Conservation (phyloP, 768 basidiomycete genomes). For the Sistotremastrum niveocremeum region DNA sequence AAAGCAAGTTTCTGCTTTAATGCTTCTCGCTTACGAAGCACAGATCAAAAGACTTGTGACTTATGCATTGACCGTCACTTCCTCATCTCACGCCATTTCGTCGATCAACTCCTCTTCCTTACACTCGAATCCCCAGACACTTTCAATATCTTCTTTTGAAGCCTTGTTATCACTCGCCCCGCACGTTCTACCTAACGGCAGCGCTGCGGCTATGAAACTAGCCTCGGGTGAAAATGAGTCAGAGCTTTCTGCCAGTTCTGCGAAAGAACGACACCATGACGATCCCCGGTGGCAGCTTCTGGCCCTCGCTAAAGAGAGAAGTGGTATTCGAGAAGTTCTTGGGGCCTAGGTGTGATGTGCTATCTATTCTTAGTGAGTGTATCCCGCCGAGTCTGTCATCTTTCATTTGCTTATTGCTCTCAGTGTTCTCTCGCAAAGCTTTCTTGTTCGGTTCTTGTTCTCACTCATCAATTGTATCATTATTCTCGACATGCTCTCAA, state of each 20-base stretch:
- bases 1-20: constrained; percentile 48
- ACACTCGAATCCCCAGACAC: constrained; percentile 25
- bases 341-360: too few relatives aligned
- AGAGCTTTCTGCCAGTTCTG: constrained; percentile 32
- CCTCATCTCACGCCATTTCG: constrained; percentile 60
- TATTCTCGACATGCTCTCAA: too few relatives aligned
- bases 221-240: constrained; percentile 39
- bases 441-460: too few relatives aligned
- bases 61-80: constrained; percentile 63
- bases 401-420: too few relatives aligned
- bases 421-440: too few relatives aligned
- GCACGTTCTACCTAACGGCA: constrained; percentile 63
- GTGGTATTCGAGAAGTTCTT: constrained; percentile 13
- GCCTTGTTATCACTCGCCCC: constrained; percentile 67
- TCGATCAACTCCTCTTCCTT: constrained; percentile 51
- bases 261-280: constrained; percentile 50
- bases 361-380: too few relatives aligned
- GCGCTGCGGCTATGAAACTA: constrained; percentile 63
- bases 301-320: constrained; percentile 59
- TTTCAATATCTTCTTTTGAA: constrained; percentile 61
- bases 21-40: constrained; percentile 72
- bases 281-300: constrained; percentile 70
- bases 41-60: constrained; percentile 72
- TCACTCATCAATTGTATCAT: too few relatives aligned
- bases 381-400: too few relatives aligned